Percentiles rank a stretch among this genome's conserved stretches.
These are phyloP conservation scores for Polyplosphaeria fusca DNA, from an alignment of 495 filamentous ascomycete genomes.

Conservation along the genomic window DNA sequence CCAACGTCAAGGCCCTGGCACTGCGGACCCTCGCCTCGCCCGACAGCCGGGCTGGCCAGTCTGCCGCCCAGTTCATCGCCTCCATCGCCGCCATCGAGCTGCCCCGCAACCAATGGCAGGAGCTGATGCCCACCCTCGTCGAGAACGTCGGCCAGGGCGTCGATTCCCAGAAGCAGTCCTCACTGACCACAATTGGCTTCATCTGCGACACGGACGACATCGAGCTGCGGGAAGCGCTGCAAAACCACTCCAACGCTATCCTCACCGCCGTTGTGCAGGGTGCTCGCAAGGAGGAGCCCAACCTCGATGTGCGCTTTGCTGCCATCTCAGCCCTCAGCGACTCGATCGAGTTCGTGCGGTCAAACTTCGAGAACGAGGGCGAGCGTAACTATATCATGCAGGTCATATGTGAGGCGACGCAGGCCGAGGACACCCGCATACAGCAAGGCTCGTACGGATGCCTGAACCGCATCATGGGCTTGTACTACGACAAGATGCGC, in stretches of 20 bases:
- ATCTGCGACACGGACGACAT: slow-evolving; percentile 93
- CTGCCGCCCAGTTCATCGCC: slow-evolving; percentile 90
- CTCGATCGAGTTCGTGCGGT: slow-evolving; percentile 94
- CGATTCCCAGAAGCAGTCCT: slow-evolving; percentile 87
- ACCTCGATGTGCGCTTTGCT: slow-evolving; percentile 81
- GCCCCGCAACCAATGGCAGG: slow-evolving; percentile 90
- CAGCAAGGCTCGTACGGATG: slow-evolving; percentile 95
- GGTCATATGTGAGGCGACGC: slow-evolving; percentile 97
- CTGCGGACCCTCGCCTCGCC: slow-evolving; percentile 75
- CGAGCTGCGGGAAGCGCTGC: slow-evolving; percentile 77
- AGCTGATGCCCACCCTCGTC: slow-evolving; percentile 83
- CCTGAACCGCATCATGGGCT: slow-evolving; percentile 93
- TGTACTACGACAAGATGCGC: slow-evolving; percentile 99
- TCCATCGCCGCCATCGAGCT: slow-evolving; percentile 93
- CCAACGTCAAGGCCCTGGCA: slow-evolving; percentile 79
- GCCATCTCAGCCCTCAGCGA: slow-evolving; percentile 93
- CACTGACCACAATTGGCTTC: slow-evolving; percentile 89
- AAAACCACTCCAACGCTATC: slow-evolving; percentile 91
- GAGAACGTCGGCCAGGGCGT: slow-evolving; percentile 84
- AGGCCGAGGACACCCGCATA: slow-evolving; percentile 81
- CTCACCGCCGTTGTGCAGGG: slow-evolving; percentile 96
- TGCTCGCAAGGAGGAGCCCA: slow-evolving; percentile 90
- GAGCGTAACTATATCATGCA: slow-evolving; percentile 99
- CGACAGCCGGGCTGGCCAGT: slow-evolving; percentile 76
- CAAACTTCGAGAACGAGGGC: slow-evolving; percentile 98